These are phyloP conservation scores for Akanthomyces uredinophilus DNA, from an alignment of 2,329 filamentous ascomycete species.

Conservation along the genomic window DNA sequence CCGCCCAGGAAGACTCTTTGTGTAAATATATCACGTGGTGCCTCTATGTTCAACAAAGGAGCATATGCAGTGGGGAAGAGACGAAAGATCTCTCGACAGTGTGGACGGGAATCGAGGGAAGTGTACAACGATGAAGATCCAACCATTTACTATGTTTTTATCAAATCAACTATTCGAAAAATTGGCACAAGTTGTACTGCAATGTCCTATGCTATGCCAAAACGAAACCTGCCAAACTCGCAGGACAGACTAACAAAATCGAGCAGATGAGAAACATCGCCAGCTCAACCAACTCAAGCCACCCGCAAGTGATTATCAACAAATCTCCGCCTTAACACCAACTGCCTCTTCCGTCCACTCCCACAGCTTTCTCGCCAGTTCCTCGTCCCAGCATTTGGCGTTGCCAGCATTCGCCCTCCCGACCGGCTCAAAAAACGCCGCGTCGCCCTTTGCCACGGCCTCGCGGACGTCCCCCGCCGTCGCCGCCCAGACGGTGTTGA, in stretches of 20 bases:
- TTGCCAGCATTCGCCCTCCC: conserved; percentile 20
- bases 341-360: conserved; percentile 31
- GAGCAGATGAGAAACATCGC: not conserved
- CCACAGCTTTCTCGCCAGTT: conserved; percentile 33
- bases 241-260: not conserved
- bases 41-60: not conserved
- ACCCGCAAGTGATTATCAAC: no score
- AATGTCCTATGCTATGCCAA: not conserved
- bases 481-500: conserved; percentile 30
- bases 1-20: conserved; percentile 3
- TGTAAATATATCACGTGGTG: conserved; percentile 17
- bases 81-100: not conserved
- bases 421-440: conserved; percentile 27
- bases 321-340: conserved; percentile 7
- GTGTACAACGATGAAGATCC: conserved; percentile 7
- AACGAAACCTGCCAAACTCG: not conserved
- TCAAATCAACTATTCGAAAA: not conserved
- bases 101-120: not conserved
- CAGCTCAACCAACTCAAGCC: not conserved
- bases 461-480: conserved; percentile 18
- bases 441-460: conserved; percentile 18
- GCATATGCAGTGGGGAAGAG: not conserved
- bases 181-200: not conserved
- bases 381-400: conserved; percentile 22
- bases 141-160: conserved; percentile 6